phyloP scores from a whole-genome alignment of 2,329 filamentous ascomycete species.

The Furcasterigmium furcatum region DNA sequence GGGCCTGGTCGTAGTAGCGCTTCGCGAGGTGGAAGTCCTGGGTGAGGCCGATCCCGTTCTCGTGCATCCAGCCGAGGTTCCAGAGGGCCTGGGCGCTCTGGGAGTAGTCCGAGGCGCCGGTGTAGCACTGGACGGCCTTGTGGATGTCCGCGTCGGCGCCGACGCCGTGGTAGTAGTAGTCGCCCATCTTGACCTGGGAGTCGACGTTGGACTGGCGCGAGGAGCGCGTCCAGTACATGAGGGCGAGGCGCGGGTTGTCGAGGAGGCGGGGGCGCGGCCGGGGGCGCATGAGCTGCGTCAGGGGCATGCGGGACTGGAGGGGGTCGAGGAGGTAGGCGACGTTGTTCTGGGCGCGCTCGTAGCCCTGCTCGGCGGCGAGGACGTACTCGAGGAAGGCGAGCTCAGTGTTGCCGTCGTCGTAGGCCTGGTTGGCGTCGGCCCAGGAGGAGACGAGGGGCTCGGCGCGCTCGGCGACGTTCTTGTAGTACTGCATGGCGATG shows the following conservation, averaged over 20 bases:
- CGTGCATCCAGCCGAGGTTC: constrained; percentile 99
- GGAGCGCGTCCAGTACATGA: constrained; percentile 94
- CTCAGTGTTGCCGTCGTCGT: constrained; percentile 74
- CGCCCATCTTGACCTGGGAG: constrained; percentile 94
- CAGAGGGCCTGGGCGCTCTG: constrained; percentile 93
- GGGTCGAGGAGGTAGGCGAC: constrained; percentile 84
- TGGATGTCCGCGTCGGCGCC: constrained; percentile 70
- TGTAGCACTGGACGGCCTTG: constrained; percentile 91
- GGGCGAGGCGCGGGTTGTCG: constrained; percentile 59
- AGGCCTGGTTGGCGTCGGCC: constrained; percentile 78
- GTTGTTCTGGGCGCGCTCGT: constrained; percentile 85
- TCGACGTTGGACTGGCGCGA: constrained; percentile 92
- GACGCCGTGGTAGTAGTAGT: constrained; percentile 87
- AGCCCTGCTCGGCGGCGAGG: constrained; percentile 89
- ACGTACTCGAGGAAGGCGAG: constrained; percentile 78
- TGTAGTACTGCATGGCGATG: constrained; percentile 79
- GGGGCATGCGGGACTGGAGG: constrained; percentile 56
- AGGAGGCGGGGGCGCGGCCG: constrained; percentile 31
- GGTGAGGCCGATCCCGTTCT: constrained; percentile 87
- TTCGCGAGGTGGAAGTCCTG: constrained; percentile 98
- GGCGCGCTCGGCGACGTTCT: constrained; percentile 70
- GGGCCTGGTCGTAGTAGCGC: constrained; percentile 87
- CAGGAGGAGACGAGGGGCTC: constrained; percentile 76
- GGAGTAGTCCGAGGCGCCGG: constrained; percentile 84
- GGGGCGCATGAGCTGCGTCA: constrained; percentile 30